These are phyloP conservation scores for Hirsutella rhossiliensis DNA, from an alignment of 2,329 filamentous ascomycete genomes.

Conservation along the genomic window DNA sequence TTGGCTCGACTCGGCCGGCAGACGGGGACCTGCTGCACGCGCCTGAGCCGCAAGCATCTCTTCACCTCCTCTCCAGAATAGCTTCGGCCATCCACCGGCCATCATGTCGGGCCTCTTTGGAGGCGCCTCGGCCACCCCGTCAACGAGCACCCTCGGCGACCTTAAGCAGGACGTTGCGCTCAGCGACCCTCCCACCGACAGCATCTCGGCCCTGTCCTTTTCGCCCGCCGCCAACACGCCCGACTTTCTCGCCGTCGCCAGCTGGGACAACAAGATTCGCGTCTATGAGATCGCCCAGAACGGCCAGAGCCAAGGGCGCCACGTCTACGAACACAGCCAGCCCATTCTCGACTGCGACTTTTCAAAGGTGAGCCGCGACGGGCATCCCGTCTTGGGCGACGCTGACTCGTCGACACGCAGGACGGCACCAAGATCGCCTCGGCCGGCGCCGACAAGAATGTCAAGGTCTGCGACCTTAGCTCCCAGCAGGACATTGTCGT, in stretches of 20 bases:
- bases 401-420: constrained; percentile 29
- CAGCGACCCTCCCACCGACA: constrained; percentile 69
- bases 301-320: constrained; percentile 74
- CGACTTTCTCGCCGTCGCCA: constrained; percentile 80
- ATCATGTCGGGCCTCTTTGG: constrained; percentile 56
- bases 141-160: constrained; percentile 72
- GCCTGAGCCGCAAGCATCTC: background rate
- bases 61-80: background rate
- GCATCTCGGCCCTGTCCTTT: constrained; percentile 79
- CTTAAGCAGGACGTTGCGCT: constrained; percentile 81
- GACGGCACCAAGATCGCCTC: constrained; percentile 85
- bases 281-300: constrained; percentile 82
- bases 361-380: constrained; percentile 56
- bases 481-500: constrained; percentile 58
- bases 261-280: constrained; percentile 96
- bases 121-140: constrained; percentile 35
- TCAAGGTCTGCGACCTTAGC: constrained; percentile 75
- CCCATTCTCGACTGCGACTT: constrained; percentile 80
- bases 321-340: constrained; percentile 73
- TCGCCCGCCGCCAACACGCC: constrained; percentile 44
- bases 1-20: background rate
- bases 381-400: too few relatives aligned
- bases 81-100: constrained; percentile 1
- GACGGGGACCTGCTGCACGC: background rate
- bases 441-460: constrained; percentile 80